A percentile compares a stretch with the other conserved stretches of the same genome.
phyloP scores from a whole-genome alignment of 2,329 filamentous ascomycete species.

The Colletotrichum musicola region DNA sequence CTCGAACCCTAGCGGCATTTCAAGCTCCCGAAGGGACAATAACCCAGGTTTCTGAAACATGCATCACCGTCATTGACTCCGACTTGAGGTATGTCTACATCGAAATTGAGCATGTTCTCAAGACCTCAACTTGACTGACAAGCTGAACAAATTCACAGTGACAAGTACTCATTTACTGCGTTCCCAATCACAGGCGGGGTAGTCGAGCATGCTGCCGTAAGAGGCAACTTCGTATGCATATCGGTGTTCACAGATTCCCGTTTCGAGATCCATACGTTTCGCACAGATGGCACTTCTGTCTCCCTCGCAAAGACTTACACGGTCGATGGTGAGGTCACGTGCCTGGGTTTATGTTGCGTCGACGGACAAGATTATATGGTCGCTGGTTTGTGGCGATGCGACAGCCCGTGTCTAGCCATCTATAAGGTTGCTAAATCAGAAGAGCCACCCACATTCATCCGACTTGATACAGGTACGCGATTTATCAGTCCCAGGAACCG shows the following conservation, averaged over 20 bases:
- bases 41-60: slow-evolving; percentile 67
- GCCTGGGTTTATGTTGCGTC: slow-evolving; percentile 53
- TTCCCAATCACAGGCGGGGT: slow-evolving; percentile 40
- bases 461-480: slow-evolving; percentile 43
- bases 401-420: slow-evolving; percentile 50
- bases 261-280: slow-evolving; percentile 56
- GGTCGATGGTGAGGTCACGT: slow-evolving; percentile 63
- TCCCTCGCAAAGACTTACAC: slow-evolving; percentile 47
- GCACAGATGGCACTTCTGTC: slow-evolving; percentile 50
- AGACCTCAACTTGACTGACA: background rate
- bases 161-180: slow-evolving; percentile 16
- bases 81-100: slow-evolving; percentile 52
- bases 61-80: slow-evolving; percentile 54
- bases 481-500: background rate
- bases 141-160: slow-evolving; percentile 4
- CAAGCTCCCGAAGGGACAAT: slow-evolving; percentile 52
- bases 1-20: slow-evolving; percentile 63
- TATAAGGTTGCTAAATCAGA: slow-evolving; percentile 40
- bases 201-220: slow-evolving; percentile 59
- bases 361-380: slow-evolving; percentile 46
- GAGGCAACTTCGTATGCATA: slow-evolving; percentile 55
- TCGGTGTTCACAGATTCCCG: slow-evolving; percentile 52
- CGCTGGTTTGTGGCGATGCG: slow-evolving; percentile 51
- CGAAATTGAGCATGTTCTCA: no score
- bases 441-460: slow-evolving; percentile 33